phyloP scores from a whole-genome alignment of 228 moss, liverwort and hornwort species.

The Sphagnum fallax region DNA sequence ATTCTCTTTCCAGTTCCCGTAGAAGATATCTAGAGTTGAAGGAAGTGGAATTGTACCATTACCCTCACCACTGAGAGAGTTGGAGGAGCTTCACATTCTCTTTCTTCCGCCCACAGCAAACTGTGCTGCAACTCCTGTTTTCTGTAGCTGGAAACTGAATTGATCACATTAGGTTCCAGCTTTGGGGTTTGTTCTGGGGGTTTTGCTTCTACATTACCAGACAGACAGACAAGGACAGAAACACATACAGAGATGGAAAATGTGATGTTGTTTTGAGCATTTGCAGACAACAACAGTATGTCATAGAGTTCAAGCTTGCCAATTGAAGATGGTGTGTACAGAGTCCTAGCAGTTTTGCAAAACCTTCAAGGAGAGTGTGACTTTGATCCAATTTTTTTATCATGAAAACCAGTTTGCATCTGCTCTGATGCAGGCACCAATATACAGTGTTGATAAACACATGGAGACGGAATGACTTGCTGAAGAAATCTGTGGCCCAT shows the following conservation, averaged over 20 bases:
- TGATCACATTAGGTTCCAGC: neutral
- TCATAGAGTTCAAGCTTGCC: too few species aligned
- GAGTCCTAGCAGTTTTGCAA: neutral
- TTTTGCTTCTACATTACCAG: neutral
- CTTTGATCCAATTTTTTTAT: neutral
- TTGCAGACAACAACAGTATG: too few species aligned
- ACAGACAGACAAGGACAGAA: too few species aligned
- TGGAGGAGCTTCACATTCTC: neutral
- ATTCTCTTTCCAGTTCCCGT: too few species aligned
- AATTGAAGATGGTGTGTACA: neutral
- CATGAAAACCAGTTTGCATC: neutral
- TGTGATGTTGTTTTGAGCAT: neutral
- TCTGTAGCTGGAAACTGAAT: neutral
- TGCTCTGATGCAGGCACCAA: slow-evolving; percentile 31
- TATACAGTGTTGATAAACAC: slow-evolving; percentile 93
- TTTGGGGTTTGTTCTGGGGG: neutral
- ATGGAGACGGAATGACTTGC: slow-evolving; percentile 78
- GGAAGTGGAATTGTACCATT: neutral
- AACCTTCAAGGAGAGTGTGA: neutral
- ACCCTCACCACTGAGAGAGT: neutral
- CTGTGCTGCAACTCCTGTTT: too few species aligned
- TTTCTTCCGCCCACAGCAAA: too few species aligned
- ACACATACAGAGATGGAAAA: neutral
- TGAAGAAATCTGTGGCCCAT: slow-evolving; percentile 69
- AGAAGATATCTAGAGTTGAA: neutral